phyloP scores from a whole-genome alignment of 2,329 filamentous ascomycete genomes.

The Pestalotiopsis sp. region DNA sequence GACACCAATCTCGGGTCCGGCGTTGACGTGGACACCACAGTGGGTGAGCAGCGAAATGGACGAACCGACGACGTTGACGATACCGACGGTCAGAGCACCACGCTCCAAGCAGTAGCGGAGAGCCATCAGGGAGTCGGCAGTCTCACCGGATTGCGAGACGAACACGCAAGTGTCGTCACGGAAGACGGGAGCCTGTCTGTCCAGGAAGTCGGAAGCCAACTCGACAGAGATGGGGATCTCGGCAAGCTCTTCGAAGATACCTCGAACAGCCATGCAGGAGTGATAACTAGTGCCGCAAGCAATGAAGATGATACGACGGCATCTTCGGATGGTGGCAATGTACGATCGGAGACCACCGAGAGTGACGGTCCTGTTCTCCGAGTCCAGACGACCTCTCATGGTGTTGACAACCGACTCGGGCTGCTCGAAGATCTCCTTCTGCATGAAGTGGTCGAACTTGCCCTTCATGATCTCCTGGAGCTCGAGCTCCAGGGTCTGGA shows the following conservation, averaged over 20 bases:
- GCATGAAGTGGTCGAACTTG: constrained; percentile 99
- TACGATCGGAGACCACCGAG: constrained; percentile 95
- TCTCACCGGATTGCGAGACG: constrained; percentile 98
- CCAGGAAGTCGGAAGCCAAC: constrained; percentile 96
- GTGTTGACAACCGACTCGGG: constrained; percentile 99
- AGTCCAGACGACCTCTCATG: constrained; percentile 97
- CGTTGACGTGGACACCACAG: constrained; percentile 99
- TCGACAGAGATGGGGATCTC: constrained; percentile 98
- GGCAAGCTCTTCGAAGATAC: constrained; percentile 95
- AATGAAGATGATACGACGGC: constrained; percentile 97
- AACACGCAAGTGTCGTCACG: constrained; percentile 99
- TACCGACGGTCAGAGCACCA: constrained; percentile 93
- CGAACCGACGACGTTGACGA: constrained; percentile 97
- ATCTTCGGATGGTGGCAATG: constrained; percentile 93
- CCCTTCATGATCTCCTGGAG: constrained; percentile 99
- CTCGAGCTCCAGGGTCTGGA: constrained; percentile 98
- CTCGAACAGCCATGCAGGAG: constrained; percentile 99
- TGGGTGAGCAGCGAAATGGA: constrained; percentile 98
- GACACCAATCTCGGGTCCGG: constrained; percentile 97
- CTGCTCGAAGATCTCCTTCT: constrained; percentile 99
- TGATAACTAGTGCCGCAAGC: constrained; percentile 98
- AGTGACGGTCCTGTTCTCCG: constrained; percentile 91
- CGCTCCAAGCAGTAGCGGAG: constrained; percentile 98
- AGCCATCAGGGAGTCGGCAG: constrained; percentile 95
- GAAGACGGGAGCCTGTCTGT: constrained; percentile 96